phyloP scores from a whole-genome alignment of 1,284 basidiomycete species.

The Puccinia sorghi region DNA sequence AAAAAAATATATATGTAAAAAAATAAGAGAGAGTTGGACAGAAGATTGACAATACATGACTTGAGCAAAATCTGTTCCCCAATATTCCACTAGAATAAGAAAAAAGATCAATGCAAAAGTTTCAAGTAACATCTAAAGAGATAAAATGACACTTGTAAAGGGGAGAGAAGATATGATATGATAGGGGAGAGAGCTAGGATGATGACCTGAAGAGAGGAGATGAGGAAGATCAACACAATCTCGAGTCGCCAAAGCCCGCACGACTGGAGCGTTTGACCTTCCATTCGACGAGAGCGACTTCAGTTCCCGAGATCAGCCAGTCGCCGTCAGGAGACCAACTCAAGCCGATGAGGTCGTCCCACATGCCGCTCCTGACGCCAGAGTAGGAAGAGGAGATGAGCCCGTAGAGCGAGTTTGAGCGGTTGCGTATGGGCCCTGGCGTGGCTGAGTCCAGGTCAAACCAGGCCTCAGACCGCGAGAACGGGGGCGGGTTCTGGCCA shows the following conservation, averaged over 20 bases:
- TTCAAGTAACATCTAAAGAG: too few relatives aligned
- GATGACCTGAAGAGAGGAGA: not conserved
- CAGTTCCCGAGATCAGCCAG: constrained; percentile 41
- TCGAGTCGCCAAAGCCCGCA: constrained; percentile 40
- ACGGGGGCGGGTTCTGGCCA: not conserved
- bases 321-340: constrained; percentile 39
- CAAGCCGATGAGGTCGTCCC: constrained; percentile 49
- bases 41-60: too few relatives aligned
- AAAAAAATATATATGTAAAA: too few relatives aligned
- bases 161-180: not conserved
- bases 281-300: constrained; percentile 49
- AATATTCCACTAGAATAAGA: too few relatives aligned
- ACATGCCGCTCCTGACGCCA: constrained; percentile 31
- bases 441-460: not conserved
- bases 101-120: too few relatives aligned
- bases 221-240: constrained; percentile 35
- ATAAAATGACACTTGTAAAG: not conserved
- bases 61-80: too few relatives aligned
- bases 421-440: not conserved
- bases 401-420: constrained; percentile 10
- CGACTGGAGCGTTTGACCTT: constrained; percentile 38
- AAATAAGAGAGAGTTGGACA: too few relatives aligned
- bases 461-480: constrained; percentile 14
- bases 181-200: too few relatives aligned
- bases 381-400: constrained; percentile 11